Conservation (phyloP, 1,139 yeast genomes). For the Torulaspora globosa region DNA sequence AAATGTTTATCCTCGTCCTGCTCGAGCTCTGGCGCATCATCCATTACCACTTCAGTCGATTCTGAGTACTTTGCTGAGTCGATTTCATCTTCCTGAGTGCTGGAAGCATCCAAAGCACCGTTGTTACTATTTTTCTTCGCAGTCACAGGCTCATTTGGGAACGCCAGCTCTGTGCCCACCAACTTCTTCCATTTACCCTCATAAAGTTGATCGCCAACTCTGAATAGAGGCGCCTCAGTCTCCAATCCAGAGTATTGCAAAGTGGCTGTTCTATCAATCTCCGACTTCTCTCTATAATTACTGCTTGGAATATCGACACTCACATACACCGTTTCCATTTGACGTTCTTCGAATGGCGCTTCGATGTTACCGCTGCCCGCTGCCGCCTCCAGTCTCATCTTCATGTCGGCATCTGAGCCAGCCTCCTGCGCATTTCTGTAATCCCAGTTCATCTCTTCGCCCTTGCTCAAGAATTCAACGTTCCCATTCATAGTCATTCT, state of each 20-base stretch:
- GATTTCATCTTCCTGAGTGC: neutral
- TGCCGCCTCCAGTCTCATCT: slow-evolving; percentile 41
- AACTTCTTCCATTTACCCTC: slow-evolving; percentile 75
- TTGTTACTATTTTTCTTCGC: slow-evolving; percentile 14
- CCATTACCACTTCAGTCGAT: neutral
- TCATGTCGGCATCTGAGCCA: slow-evolving; percentile 71
- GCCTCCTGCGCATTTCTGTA: slow-evolving; percentile 63
- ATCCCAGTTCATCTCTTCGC: slow-evolving; percentile 94
- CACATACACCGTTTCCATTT: slow-evolving; percentile 40
- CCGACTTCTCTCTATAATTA: slow-evolving; percentile 30
- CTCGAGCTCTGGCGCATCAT: slow-evolving; percentile 2
- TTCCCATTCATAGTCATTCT: slow-evolving; percentile 58
- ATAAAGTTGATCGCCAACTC: slow-evolving; percentile 54
- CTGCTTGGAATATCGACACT: slow-evolving; percentile 43
- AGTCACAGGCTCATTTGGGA: slow-evolving; percentile 34
- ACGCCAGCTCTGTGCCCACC: slow-evolving; percentile 74
- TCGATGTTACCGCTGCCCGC: slow-evolving; percentile 5
- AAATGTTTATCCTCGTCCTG: slow-evolving; percentile 14
- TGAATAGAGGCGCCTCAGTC: slow-evolving; percentile 49
- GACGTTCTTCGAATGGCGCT: slow-evolving; percentile 12
- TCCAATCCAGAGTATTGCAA: slow-evolving; percentile 53
- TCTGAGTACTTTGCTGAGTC: neutral
- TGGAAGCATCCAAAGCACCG: neutral
- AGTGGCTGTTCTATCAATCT: slow-evolving; percentile 38
- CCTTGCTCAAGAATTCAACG: slow-evolving; percentile 58